These are phyloP conservation scores for Epichloe hybrida DNA, from an alignment of 2,329 filamentous ascomycete species.

Conservation along the genomic window DNA sequence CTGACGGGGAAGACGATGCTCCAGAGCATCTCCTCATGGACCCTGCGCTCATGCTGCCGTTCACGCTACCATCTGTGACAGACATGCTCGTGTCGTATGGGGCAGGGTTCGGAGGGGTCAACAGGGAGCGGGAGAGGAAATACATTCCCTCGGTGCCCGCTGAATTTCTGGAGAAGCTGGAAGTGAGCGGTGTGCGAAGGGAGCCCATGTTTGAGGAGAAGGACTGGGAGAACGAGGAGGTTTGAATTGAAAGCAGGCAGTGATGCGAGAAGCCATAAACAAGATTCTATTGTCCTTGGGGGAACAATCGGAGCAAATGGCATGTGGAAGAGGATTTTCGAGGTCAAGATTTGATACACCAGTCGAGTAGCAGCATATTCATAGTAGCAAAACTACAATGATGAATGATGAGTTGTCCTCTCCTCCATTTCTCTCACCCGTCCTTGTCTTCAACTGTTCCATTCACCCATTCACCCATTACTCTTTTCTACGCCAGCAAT, in stretches of 20 bases:
- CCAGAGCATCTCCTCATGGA: constrained; percentile 71
- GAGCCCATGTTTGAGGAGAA: constrained; percentile 47
- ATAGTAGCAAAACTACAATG: too few species aligned
- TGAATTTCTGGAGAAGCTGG: constrained; percentile 82
- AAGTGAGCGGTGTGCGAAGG: constrained; percentile 40
- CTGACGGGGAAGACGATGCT: constrained; percentile 48
- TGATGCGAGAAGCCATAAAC: not conserved
- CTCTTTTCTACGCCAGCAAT: too few species aligned
- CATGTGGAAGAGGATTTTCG: too few species aligned
- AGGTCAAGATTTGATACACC: too few species aligned
- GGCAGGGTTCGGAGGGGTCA: constrained; percentile 83
- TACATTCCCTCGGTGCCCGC: constrained; percentile 93
- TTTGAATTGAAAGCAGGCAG: constrained; percentile 16
- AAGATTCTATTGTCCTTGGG: too few species aligned
- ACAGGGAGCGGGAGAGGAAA: constrained; percentile 81
- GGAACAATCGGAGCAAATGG: too few species aligned
- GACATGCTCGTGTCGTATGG: constrained; percentile 96
- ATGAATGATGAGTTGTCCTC: too few species aligned
- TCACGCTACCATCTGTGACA: constrained; percentile 86
- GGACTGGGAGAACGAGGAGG: constrained; percentile 55
- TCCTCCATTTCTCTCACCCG: too few species aligned
- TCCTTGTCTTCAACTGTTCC: too few species aligned
- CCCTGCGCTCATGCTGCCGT: constrained; percentile 83
- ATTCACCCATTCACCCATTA: too few species aligned
- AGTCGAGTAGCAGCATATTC: too few species aligned